These are phyloP conservation scores for Poa pratensis DNA, from an alignment of 176 grass and related monocot genomes.

Conservation along the genomic window DNA sequence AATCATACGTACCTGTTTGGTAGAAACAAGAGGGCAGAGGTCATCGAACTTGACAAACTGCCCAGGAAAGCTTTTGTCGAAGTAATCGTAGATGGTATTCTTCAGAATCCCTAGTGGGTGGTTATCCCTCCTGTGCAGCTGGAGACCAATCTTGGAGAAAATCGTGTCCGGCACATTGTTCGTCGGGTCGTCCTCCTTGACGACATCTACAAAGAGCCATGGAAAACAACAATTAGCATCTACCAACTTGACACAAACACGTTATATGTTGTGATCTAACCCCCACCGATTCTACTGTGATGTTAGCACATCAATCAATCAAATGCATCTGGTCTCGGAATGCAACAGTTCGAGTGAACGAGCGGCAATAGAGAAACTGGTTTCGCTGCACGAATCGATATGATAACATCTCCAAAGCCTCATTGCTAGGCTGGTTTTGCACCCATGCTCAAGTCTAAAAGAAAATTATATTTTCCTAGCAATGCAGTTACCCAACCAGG, in stretches of 20 bases:
- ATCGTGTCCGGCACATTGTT: conserved; percentile 91
- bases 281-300: not conserved
- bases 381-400: not conserved
- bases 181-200: conserved; percentile 80
- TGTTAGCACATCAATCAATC: not conserved
- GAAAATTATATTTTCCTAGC: not conserved
- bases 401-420: not conserved
- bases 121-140: conserved; percentile 88
- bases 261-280: not conserved
- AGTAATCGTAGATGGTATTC: conserved; percentile 85
- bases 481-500: not conserved
- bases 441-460: not conserved
- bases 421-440: not conserved
- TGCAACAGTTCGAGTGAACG: not conserved
- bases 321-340: not conserved
- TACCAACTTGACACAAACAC: not conserved
- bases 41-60: conserved; percentile 91
- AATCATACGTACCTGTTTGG: conserved; percentile 79
- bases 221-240: not conserved
- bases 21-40: conserved; percentile 88
- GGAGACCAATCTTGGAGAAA: conserved; percentile 82
- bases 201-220: conserved; percentile 64
- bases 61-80: conserved; percentile 66
- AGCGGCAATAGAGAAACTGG: not conserved
- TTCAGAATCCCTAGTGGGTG: conserved; percentile 94